Evolutionary conservation across 2,329 filamentous ascomycete species (phyloP).

Genomic region (Curvularia verruculosa): DNA sequence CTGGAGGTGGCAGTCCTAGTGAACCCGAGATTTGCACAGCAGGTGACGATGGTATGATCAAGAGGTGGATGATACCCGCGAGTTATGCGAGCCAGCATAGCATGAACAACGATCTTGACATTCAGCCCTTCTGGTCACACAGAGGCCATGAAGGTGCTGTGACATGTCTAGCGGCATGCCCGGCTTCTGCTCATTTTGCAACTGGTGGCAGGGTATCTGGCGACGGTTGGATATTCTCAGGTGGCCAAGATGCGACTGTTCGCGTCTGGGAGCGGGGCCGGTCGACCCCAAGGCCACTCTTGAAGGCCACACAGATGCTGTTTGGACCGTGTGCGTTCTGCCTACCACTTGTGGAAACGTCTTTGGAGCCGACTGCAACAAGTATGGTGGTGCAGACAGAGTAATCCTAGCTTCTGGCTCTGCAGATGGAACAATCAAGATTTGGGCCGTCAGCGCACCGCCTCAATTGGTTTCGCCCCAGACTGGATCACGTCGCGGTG

Average conservation of each 20-base stretch:
- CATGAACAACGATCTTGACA: constrained; percentile 80
- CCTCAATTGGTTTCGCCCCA: constrained; percentile 84
- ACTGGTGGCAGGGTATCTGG: constrained; percentile 86
- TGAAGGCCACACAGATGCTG: constrained; percentile 91
- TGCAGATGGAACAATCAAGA: constrained; percentile 86
- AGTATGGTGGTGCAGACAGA: constrained; percentile 80
- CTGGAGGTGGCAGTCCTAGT: constrained; percentile 89
- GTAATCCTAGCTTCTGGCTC: constrained; percentile 90
- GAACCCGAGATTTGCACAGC: constrained; percentile 97
- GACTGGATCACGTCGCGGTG: constrained; percentile 70
- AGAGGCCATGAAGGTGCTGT: constrained; percentile 91
- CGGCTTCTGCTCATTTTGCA: constrained; percentile 84
- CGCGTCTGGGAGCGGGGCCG: constrained; percentile 94
- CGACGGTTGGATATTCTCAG: constrained; percentile 98
- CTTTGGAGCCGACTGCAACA: constrained; percentile 73
- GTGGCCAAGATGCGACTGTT: constrained; percentile 90
- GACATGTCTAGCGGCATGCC: constrained; percentile 84
- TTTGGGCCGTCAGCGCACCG: constrained; percentile 93
- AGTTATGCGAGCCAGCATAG: constrained; percentile 70
- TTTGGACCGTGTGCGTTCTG: constrained; percentile 93
- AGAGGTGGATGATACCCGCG: constrained; percentile 91
- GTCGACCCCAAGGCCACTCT: constrained; percentile 95
- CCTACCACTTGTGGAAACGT: constrained; percentile 80
- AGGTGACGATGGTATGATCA: constrained; percentile 93
- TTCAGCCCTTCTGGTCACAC: constrained; percentile 93